Base-by-base conservation (phyloP, 2,329 filamentous ascomycete genomes). In the Aspergillus candidus region DNA sequence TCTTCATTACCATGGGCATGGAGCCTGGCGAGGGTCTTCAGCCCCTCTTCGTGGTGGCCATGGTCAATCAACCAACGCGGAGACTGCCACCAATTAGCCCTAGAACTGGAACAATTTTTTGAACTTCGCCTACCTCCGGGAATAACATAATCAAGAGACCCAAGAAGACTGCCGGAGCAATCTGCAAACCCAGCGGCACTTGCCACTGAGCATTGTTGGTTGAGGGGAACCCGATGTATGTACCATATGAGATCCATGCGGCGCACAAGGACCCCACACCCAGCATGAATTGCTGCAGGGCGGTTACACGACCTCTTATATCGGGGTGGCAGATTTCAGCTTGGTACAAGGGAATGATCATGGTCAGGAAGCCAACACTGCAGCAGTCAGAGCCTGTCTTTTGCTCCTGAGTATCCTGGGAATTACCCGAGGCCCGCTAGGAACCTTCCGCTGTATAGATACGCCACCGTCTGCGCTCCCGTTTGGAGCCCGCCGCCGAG, bases 241-340 rank as follows among this genome's bases (percentile, higher is more conserved):
- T 74, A 35, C 82, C 86, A 49, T 82, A 91, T 0, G 80, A 81
- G 38, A 86, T 79, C 85, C 86, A 89, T 0, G 80, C 75, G 0
- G 87, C 86, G 12, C 82, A 68, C 2, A 93, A 75, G 12, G 84
- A 72, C 44, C 87, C 87, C 22, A 91, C 77, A 1, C 86, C 86
- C 40, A 91, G 63, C 85, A 90, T 90, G 59, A 90, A 89, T 56
- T 90, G 86, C 62, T 90, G 86, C 3, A 91, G 71, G 27, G 80
- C 78, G 0, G 85, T 89, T 29, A 93, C 77, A 50, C 82, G 73
- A 11, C 86, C 87, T 62, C 87, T 79, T 56, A 91, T 91, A 46
- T 76, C 77, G 1, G 87, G 87, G 60, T 91, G 87, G 3, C 83
- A 82, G 17, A 91, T 75, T 58, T 93, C 87, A 15, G 84, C 85